These are phyloP conservation scores for Colletotrichum falcatum DNA, from an alignment of 2,329 filamentous ascomycete genomes.

Conservation along the genomic window DNA sequence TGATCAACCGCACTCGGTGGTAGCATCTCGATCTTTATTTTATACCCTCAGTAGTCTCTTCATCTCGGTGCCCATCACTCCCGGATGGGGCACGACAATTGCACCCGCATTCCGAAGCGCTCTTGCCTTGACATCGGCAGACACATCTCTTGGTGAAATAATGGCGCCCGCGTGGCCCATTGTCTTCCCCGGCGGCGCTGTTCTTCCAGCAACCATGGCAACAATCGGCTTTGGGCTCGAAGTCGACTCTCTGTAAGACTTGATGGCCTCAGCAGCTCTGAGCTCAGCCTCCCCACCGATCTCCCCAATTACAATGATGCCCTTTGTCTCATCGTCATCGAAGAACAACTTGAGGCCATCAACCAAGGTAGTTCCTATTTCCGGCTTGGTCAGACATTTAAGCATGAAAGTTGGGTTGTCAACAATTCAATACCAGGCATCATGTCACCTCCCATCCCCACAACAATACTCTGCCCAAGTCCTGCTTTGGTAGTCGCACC, in stretches of 20 bases:
- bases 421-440: constrained; percentile 65
- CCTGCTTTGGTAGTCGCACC: constrained; percentile 80
- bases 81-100: constrained; percentile 53
- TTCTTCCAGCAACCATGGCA: constrained; percentile 74
- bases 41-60: constrained; percentile 45
- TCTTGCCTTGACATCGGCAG: constrained; percentile 50
- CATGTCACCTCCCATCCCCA: constrained; percentile 83
- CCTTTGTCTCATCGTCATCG: constrained; percentile 74
- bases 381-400: not conserved
- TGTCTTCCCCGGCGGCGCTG: constrained; percentile 69
- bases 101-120: constrained; percentile 53
- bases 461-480: constrained; percentile 80
- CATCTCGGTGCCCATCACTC: constrained; percentile 53
- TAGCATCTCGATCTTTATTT: not conserved
- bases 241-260: constrained; percentile 68
- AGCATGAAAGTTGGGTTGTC: not conserved
- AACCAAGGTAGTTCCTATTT: constrained; percentile 71
- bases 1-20: too few relatives aligned
- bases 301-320: constrained; percentile 79
- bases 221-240: constrained; percentile 72
- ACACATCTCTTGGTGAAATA: constrained; percentile 48
- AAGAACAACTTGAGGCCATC: constrained; percentile 78
- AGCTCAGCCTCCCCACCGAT: constrained; percentile 78
- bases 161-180: constrained; percentile 83
- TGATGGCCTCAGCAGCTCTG: constrained; percentile 78